Percentiles rank a stretch among this genome's conserved stretches.
Conservation (phyloP, 2,329 filamentous ascomycete genomes). For the Camillea tinctor region DNA sequence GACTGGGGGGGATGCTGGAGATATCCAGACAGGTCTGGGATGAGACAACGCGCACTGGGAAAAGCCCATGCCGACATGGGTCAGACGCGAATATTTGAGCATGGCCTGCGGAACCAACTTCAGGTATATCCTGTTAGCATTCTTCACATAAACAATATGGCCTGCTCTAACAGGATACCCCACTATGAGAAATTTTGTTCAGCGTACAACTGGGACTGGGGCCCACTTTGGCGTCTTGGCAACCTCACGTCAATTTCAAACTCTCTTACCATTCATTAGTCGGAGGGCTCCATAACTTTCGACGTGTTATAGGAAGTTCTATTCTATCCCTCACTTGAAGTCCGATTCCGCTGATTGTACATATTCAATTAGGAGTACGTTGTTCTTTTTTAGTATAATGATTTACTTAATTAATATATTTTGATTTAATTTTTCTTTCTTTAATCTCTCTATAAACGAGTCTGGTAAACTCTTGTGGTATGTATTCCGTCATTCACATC, state of each 20-base stretch:
- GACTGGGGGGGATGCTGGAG: slow-evolving; percentile 15
- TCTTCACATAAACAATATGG: not conserved
- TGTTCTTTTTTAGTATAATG: too few species aligned
- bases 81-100: slow-evolving; percentile 22
- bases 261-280: slow-evolving; percentile 2
- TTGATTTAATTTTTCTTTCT: too few species aligned
- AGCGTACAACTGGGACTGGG: slow-evolving; percentile 24
- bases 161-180: not conserved
- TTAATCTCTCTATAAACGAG: too few species aligned
- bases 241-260: slow-evolving; percentile 25
- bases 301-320: too few species aligned
- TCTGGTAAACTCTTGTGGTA: too few species aligned
- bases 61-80: slow-evolving; percentile 13
- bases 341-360: too few species aligned
- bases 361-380: too few species aligned
- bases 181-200: not conserved
- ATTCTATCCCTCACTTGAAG: too few species aligned
- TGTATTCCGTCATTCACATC: too few species aligned
- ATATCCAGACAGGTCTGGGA: slow-evolving; percentile 20
- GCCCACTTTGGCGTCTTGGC: slow-evolving; percentile 26
- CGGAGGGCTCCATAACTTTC: too few species aligned
- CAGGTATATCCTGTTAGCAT: slow-evolving; percentile 3
- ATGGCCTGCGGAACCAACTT: not conserved
- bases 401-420: too few species aligned
- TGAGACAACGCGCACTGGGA: slow-evolving; percentile 20